A percentile compares a stretch with the other conserved stretches of the same genome.
phyloP scores from a whole-genome alignment of 495 filamentous ascomycete species.

The Xylaria telfairii region DNA sequence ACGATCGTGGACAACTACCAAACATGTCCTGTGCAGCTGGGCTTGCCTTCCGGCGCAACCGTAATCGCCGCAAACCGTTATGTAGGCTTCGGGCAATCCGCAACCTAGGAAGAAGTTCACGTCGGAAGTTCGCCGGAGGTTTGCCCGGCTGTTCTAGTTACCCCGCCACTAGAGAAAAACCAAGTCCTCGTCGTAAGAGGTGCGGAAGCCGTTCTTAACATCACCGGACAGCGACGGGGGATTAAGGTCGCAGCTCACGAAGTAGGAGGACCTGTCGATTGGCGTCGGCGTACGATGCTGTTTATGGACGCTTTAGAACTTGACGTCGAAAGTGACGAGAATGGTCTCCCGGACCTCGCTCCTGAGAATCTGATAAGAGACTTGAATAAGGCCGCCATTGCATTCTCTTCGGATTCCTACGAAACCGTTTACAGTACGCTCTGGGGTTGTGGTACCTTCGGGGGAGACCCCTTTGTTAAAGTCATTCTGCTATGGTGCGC shows the following conservation, averaged over 20 bases:
- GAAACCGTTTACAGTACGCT: constrained; percentile 29
- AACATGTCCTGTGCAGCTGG: constrained; percentile 18
- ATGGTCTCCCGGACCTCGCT: constrained; percentile 27
- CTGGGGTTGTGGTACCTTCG: constrained; percentile 40
- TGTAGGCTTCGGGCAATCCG: constrained; percentile 37
- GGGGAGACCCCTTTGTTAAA: constrained; percentile 38
- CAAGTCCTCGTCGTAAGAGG: constrained; percentile 4
- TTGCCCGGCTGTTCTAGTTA: constrained; percentile 36
- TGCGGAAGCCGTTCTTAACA: constrained; percentile 2
- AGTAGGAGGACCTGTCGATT: constrained; percentile 18
- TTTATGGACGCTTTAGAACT: constrained; percentile 42
- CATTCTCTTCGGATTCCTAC: constrained; percentile 26
- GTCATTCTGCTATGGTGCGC: constrained; percentile 36
- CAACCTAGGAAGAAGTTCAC: constrained; percentile 38
- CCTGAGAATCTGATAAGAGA: constrained; percentile 30
- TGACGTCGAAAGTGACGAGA: constrained; percentile 26
- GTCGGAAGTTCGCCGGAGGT: constrained; percentile 35
- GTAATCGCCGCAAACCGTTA: constrained; percentile 34
- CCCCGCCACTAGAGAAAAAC: constrained; percentile 26
- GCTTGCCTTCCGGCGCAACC: constrained; percentile 27
- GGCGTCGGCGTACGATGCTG: constrained; percentile 32
- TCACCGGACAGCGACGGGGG: neutral
- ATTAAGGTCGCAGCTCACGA: constrained; percentile 1
- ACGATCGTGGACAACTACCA: neutral
- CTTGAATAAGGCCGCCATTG: constrained; percentile 30